phyloP scores from a whole-genome alignment of 257 asterid species.

The Przewalskia tangutica region DNA sequence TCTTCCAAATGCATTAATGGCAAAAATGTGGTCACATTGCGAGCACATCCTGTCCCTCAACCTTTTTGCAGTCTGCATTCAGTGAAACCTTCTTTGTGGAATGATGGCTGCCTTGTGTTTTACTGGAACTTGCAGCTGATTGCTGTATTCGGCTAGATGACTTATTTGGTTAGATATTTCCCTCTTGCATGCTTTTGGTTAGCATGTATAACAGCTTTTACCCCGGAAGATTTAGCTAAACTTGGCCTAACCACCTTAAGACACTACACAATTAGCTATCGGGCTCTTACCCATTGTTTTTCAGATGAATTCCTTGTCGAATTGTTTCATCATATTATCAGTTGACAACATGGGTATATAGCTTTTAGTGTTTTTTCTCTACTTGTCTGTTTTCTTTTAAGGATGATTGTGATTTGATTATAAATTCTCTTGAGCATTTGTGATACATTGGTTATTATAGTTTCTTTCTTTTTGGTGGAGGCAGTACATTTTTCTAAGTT shows the following conservation, averaged over 20 bases:
- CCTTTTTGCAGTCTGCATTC: slow-evolving; percentile 2
- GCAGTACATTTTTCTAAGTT: neutral
- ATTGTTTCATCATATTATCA: neutral
- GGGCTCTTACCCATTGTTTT: neutral
- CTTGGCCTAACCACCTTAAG: neutral
- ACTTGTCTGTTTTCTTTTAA: neutral
- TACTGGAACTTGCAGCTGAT: neutral
- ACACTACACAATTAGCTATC: neutral
- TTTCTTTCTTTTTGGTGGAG: neutral
- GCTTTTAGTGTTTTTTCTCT: neutral
- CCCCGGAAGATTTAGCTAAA: neutral
- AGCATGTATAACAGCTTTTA: neutral
- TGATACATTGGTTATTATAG: neutral
- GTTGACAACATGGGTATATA: neutral
- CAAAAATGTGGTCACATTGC: neutral
- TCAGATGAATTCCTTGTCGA: neutral
- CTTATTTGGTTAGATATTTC: neutral
- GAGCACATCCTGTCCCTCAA: neutral
- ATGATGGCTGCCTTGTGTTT: neutral
- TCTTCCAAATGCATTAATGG: neutral
- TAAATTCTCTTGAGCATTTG: neutral
- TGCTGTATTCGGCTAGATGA: neutral
- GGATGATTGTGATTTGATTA: neutral
- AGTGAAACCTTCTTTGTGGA: neutral
- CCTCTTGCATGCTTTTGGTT: neutral